A percentile compares a stretch with the other conserved stretches of the same genome.
These are phyloP conservation scores for Bacterosira constricta DNA, from an alignment of 108 stramenopile genomes.

Conservation along the genomic window DNA sequence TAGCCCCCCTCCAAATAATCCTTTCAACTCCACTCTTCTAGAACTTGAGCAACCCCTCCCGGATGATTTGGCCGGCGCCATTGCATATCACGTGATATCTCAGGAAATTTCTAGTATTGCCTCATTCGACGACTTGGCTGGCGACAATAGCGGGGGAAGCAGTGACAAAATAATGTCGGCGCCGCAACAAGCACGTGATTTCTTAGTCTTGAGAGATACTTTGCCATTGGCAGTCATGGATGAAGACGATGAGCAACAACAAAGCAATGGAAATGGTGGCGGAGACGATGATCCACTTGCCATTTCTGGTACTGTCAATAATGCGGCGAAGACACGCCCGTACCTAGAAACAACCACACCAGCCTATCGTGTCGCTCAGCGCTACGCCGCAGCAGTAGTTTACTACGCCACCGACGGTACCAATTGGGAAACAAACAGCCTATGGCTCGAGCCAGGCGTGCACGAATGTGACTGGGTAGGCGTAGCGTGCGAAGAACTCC, in stretches of 20 bases:
- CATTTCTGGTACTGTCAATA: too few species aligned
- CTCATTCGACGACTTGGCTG: slow-evolving; percentile 20
- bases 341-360: slow-evolving; percentile 28
- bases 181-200: slow-evolving; percentile 39
- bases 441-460: slow-evolving; percentile 41
- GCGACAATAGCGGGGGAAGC: neutral
- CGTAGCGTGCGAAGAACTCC: slow-evolving; percentile 32
- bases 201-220: slow-evolving; percentile 23
- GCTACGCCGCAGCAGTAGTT: slow-evolving; percentile 32
- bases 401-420: slow-evolving; percentile 52
- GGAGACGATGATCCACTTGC: neutral
- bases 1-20: neutral
- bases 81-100: slow-evolving; percentile 29
- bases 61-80: slow-evolving; percentile 30
- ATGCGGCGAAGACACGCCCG: neutral
- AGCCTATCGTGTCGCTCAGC: slow-evolving; percentile 48
- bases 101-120: slow-evolving; percentile 30
- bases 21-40: neutral
- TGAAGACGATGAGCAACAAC: slow-evolving; percentile 20
- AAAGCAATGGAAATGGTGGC: too few species aligned
- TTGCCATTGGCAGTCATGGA: slow-evolving; percentile 21
- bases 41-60: neutral
- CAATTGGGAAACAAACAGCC: slow-evolving; percentile 13
- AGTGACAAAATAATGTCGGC: slow-evolving; percentile 5
- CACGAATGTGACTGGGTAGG: slow-evolving; percentile 50